Percentiles rank a stretch among this genome's conserved stretches.
Evolutionary conservation across 2,329 filamentous ascomycete genomes (phyloP).

Genomic region (Endoconidiophora laricicola): DNA sequence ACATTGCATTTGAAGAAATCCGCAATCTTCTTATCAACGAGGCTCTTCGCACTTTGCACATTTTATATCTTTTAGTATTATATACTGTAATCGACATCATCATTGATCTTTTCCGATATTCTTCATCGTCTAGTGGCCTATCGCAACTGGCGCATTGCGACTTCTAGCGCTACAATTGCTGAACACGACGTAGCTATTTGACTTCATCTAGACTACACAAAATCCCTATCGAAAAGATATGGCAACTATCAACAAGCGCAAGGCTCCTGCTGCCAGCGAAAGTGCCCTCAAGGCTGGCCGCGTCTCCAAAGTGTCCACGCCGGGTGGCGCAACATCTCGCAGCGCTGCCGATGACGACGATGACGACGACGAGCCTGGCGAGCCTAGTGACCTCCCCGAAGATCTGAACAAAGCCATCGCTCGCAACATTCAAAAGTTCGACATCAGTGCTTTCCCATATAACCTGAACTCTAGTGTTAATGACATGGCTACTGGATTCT

Average conservation of each 20-base stretch:
- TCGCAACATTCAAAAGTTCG: slow-evolving; percentile 38
- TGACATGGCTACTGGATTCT: slow-evolving; percentile 30
- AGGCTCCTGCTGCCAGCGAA: slow-evolving; percentile 35
- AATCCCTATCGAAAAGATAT: slow-evolving; percentile 25
- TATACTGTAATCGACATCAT: too few species aligned
- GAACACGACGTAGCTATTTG: neutral
- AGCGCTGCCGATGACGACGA: slow-evolving; percentile 40
- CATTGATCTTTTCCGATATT: too few species aligned
- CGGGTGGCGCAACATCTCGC: slow-evolving; percentile 42
- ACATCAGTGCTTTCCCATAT: slow-evolving; percentile 37
- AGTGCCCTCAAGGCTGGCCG: slow-evolving; percentile 38
- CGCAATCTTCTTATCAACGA: too few species aligned
- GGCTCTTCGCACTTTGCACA: too few species aligned
- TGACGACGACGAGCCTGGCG: slow-evolving; percentile 20
- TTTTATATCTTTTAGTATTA: too few species aligned
- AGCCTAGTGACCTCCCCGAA: slow-evolving; percentile 28
- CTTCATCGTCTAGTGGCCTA: too few species aligned
- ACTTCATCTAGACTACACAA: neutral
- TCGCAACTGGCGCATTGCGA: neutral
- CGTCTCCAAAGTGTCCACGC: slow-evolving; percentile 41
- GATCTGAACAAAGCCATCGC: slow-evolving; percentile 32
- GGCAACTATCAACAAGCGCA: slow-evolving; percentile 46
- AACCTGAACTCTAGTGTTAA: slow-evolving; percentile 16
- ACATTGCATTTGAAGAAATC: too few species aligned
- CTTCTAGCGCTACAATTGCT: neutral